A percentile compares a stretch with the other conserved stretches of the same genome.
These are phyloP conservation scores for Leptomonas pyrrhocoris DNA, from an alignment of 208 protist genomes.

Conservation along the genomic window DNA sequence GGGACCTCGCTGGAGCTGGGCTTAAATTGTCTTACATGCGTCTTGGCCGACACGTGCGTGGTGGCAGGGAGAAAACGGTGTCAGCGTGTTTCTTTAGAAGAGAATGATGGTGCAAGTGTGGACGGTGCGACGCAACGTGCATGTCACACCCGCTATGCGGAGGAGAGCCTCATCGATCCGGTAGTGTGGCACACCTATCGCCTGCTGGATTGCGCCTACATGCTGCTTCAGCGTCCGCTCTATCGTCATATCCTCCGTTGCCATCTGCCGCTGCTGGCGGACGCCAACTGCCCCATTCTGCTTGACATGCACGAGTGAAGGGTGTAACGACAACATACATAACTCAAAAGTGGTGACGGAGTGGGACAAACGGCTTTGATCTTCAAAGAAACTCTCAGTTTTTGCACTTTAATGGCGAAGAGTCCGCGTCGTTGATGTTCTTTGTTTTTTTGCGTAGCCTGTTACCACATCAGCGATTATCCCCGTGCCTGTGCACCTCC, in stretches of 20 bases:
- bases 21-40: conserved; percentile 29
- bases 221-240: conserved; percentile 39
- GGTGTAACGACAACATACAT: too few relatives aligned
- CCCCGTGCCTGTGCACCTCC: too few relatives aligned
- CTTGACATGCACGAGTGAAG: background rate
- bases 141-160: background rate
- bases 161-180: conserved; percentile 16
- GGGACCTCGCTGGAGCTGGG: conserved; percentile 51
- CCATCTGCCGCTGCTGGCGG: conserved; percentile 40
- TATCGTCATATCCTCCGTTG: conserved; percentile 47
- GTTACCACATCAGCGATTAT: too few relatives aligned
- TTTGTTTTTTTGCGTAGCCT: too few relatives aligned
- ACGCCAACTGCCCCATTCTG: background rate
- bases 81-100: too few relatives aligned
- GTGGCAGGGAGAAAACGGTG: background rate
- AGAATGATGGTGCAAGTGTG: background rate
- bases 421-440: too few relatives aligned
- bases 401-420: too few relatives aligned
- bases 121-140: background rate
- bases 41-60: conserved; percentile 10
- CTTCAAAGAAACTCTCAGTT: background rate
- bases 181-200: conserved; percentile 47
- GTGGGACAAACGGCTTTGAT: too few relatives aligned
- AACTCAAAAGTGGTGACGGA: too few relatives aligned
- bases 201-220: conserved; percentile 55